These are phyloP conservation scores for Teratosphaeria nubilosa DNA, from an alignment of 2,329 filamentous ascomycete genomes.

Conservation along the genomic window DNA sequence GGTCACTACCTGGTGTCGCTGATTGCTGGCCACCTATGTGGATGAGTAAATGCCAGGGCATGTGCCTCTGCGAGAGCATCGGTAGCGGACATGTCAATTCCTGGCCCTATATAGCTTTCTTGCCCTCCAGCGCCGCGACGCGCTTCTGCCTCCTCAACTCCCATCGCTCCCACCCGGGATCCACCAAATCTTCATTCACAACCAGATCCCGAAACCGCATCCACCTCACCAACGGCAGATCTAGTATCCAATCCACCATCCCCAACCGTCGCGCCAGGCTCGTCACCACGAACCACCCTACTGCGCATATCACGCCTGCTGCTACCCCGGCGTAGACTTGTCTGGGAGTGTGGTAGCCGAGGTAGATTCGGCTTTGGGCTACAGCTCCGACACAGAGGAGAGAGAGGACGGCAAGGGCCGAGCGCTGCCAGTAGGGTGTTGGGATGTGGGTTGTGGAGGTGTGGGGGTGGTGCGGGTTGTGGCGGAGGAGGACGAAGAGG, in stretches of 20 bases:
- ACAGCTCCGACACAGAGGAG: constrained; percentile 41
- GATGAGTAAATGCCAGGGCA: too few relatives aligned
- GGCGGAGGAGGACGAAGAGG: constrained; percentile 75
- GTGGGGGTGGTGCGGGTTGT: constrained; percentile 45
- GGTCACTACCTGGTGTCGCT: too few relatives aligned
- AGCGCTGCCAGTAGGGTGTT: constrained; percentile 52
- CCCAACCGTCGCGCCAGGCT: constrained; percentile 56
- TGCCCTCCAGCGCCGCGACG: neutral
- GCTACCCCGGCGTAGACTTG: constrained; percentile 75
- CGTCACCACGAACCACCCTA: constrained; percentile 70
- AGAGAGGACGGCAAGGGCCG: constrained; percentile 37
- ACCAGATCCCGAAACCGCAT: constrained; percentile 74
- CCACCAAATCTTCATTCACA: constrained; percentile 75
- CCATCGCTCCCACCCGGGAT: constrained; percentile 93
- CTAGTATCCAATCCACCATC: constrained; percentile 61
- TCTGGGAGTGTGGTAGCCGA: constrained; percentile 81
- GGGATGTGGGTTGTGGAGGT: constrained; percentile 41
- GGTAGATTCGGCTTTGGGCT: constrained; percentile 74
- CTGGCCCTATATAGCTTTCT: neutral
- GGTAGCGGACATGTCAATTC: neutral
- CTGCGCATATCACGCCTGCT: constrained; percentile 60
- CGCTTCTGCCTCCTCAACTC: constrained; percentile 42
- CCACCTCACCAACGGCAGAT: constrained; percentile 52
- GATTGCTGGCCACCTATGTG: too few relatives aligned
- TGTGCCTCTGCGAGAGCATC: too few relatives aligned